Base-by-base conservation (phyloP, 768 basidiomycete genomes). In the Lentinus brumalis region DNA sequence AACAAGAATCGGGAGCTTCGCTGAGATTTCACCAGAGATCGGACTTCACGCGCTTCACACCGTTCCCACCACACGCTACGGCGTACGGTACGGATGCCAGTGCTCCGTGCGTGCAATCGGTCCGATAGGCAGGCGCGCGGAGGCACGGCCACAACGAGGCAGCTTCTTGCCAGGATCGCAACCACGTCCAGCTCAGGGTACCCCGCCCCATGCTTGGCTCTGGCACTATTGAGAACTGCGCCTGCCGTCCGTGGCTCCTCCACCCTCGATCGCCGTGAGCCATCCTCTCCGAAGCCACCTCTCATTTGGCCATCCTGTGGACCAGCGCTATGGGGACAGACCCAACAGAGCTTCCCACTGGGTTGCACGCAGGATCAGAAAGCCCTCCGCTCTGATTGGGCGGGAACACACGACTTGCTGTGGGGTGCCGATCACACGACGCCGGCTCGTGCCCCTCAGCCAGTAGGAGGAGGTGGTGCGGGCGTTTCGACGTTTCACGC, bases 371-470 rank as follows among this genome's bases (percentile, higher is more conserved):
- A 26, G 21, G 61, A 62, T 58, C 61, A 62, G 61, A 62, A 58
- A 41, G 45, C 11, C 51, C 38, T 45, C 18, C 40, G 42, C 53
- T 63, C 58, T 59, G 62, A 59, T 56, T 56, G 49, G 50, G 44
- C 52, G 53, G 41, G 62, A 42, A 59, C 45, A 49, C 53, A 63
- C 61, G 56, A 42, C 21, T 42, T 21, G 12, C 29, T 39, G 15
- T 29, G 26, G 39, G 49, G 40, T 58, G 49, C 53, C 39, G 61
- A 63, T 63, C 61, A 63, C 61, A 63, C 58, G 62, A 63, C 58
- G 42, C 44, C 51, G 57, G 57, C 57, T 59, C 61, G 61, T 62
- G 61, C 16, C 30, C 56, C 56, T 53, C 15, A 45, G 50, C 39
- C 45, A 16, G 50, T 50, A 15, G 50, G 16, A 35, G 32, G 21